These are phyloP conservation scores for Capsicum pubescens DNA, from an alignment of 257 asterid species.

Conservation along the genomic window DNA sequence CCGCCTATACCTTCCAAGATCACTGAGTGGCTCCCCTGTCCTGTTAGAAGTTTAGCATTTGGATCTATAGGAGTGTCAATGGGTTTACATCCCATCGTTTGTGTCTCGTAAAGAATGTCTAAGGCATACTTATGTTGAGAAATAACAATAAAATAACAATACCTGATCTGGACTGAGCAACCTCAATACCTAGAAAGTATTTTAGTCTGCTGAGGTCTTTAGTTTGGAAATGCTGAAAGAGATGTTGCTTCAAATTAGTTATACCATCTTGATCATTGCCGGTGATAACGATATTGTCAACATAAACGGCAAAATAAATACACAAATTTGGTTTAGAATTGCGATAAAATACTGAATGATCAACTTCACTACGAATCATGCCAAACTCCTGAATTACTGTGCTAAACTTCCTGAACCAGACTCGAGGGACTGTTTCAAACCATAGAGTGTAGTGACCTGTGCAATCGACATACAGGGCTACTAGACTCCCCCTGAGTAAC, in stretches of 20 bases:
- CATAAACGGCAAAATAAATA: no score
- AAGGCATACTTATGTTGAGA: background rate
- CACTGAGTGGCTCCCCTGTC: background rate
- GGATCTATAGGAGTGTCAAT: background rate
- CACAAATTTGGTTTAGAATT: background rate
- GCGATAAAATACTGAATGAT: no score
- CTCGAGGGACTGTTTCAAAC: no score
- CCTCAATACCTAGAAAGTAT: no score
- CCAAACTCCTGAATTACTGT: no score
- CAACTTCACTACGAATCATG: no score
- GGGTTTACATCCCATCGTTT: background rate
- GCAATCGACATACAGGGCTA: no score
- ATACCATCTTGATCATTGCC: background rate
- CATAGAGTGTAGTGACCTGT: no score
- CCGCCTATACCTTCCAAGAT: background rate
- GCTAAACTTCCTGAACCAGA: no score
- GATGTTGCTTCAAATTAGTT: no score
- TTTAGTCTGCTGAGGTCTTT: background rate
- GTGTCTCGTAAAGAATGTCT: background rate
- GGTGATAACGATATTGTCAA: background rate
- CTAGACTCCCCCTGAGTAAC: no score
- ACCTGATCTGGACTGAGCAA: background rate
- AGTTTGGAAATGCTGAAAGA: background rate
- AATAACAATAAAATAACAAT: no score
- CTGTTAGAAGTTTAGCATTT: background rate